phyloP scores from a whole-genome alignment of 2,329 filamentous ascomycete species.

The Phaeophleospora eucalypticola region DNA sequence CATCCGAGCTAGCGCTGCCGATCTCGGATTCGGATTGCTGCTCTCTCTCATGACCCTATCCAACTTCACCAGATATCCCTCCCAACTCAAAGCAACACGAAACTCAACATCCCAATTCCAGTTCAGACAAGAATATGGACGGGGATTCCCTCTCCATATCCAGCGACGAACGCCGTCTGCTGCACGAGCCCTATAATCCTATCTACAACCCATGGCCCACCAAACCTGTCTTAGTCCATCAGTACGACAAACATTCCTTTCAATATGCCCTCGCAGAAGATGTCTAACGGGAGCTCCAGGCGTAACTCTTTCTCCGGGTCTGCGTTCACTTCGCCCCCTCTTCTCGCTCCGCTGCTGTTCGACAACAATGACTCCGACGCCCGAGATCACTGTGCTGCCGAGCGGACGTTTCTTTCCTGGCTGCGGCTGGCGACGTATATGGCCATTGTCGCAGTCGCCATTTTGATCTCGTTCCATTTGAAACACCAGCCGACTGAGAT shows the following conservation, averaged over 20 bases:
- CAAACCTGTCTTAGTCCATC: conserved; percentile 48
- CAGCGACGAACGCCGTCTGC: conserved; percentile 27
- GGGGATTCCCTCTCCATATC: conserved; percentile 1
- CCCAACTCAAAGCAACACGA: background rate
- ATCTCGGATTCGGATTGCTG: too few relatives aligned
- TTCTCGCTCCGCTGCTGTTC: conserved; percentile 66
- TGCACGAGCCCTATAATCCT: conserved; percentile 44
- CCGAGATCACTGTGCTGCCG: conserved; percentile 74
- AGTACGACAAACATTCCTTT: conserved; percentile 35
- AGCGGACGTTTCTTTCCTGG: conserved; percentile 85
- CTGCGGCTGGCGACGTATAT: conserved; percentile 86
- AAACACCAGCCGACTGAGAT: conserved; percentile 64
- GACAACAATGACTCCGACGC: conserved; percentile 71
- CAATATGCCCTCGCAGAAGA: background rate
- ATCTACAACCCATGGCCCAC: conserved; percentile 49
- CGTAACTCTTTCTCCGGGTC: conserved; percentile 39
- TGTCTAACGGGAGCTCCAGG: conserved; percentile 21
- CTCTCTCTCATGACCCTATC: background rate
- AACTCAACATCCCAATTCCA: background rate
- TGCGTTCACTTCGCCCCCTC: conserved; percentile 59
- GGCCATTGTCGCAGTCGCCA: conserved; percentile 82
- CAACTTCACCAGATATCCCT: background rate
- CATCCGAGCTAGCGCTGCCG: background rate
- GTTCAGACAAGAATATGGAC: background rate
- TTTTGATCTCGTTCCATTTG: conserved; percentile 89